Evolutionary conservation across 2,329 filamentous ascomycete genomes (phyloP).

Genomic region (Colletotrichum liriopes): DNA sequence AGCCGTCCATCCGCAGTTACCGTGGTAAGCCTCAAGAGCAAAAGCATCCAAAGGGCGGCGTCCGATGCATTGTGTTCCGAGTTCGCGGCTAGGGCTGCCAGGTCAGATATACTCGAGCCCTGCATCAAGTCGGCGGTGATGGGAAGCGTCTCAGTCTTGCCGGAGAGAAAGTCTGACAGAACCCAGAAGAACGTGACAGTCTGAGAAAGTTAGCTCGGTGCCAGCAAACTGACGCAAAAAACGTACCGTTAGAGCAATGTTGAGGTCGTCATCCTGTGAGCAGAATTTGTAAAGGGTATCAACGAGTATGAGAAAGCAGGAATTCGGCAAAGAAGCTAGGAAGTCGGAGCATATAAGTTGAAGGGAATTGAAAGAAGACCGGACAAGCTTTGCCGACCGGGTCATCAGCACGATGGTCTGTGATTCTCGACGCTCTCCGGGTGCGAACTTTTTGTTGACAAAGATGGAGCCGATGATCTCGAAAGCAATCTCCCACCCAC

Average conservation of each 20-base stretch:
- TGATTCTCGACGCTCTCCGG: slow-evolving; percentile 53
- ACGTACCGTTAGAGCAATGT: slow-evolving; percentile 90
- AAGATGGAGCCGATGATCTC: slow-evolving; percentile 90
- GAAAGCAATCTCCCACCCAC: slow-evolving; percentile 90
- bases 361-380: slow-evolving; percentile 89
- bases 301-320: slow-evolving; percentile 83
- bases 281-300: slow-evolving; percentile 93
- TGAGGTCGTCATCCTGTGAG: slow-evolving; percentile 90
- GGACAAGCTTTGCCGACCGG: slow-evolving; percentile 81
- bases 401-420: slow-evolving; percentile 60
- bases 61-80: slow-evolving; percentile 74
- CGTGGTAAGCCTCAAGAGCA: slow-evolving; percentile 79
- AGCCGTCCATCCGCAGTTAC: slow-evolving; percentile 80
- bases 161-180: slow-evolving; percentile 87
- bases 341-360: slow-evolving; percentile 98
- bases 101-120: slow-evolving; percentile 65
- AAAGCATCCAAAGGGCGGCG: slow-evolving; percentile 83
- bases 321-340: slow-evolving; percentile 78
- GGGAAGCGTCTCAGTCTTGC: slow-evolving; percentile 70
- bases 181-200: slow-evolving; percentile 98
- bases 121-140: slow-evolving; percentile 72
- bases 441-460: slow-evolving; percentile 57
- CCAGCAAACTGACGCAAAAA: slow-evolving; percentile 27
- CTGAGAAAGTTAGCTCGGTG: slow-evolving; percentile 56
- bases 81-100: slow-evolving; percentile 71